Conservation (phyloP, 2,329 filamentous ascomycete genomes). For the Xylariaceae sp. region DNA sequence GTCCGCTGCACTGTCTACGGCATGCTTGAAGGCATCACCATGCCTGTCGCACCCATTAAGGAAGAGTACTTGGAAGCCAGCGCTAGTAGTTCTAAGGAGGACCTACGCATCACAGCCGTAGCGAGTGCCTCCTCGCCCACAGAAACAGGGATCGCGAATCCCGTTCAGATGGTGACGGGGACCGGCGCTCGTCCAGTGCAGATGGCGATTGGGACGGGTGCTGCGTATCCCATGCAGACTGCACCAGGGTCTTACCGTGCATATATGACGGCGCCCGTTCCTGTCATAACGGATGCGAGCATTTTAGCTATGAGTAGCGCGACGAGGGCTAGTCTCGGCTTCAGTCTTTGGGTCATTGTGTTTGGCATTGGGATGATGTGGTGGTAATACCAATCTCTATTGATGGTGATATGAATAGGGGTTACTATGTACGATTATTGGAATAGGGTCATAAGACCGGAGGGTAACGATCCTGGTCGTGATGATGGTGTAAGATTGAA, state of each 20-base stretch:
- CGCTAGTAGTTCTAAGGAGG: neutral
- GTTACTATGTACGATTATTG: no score
- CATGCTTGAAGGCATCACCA: constrained; percentile 30
- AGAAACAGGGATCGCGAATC: no score
- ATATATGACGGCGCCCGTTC: neutral
- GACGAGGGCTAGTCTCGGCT: constrained; percentile 18
- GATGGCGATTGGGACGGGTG: neutral
- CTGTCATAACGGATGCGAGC: neutral
- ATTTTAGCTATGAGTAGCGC: neutral
- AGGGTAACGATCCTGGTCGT: no score
- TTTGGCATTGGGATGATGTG: constrained; percentile 23
- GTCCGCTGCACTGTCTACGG: constrained; percentile 43
- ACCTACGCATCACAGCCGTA: neutral
- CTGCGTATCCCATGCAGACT: neutral
- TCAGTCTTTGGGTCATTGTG: constrained; percentile 18
- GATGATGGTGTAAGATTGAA: neutral
- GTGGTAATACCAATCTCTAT: constrained; percentile 3
- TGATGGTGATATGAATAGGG: neutral
- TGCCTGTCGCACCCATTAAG: constrained; percentile 32
- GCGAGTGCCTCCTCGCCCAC: no score
- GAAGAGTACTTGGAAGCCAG: constrained; percentile 21
- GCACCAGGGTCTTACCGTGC: neutral
- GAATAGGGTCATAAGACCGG: no score
- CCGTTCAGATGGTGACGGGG: neutral
- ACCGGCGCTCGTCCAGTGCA: neutral